Evolutionary conservation across 495 filamentous ascomycete species (phyloP).

Genomic region (Letharia lupina): DNA sequence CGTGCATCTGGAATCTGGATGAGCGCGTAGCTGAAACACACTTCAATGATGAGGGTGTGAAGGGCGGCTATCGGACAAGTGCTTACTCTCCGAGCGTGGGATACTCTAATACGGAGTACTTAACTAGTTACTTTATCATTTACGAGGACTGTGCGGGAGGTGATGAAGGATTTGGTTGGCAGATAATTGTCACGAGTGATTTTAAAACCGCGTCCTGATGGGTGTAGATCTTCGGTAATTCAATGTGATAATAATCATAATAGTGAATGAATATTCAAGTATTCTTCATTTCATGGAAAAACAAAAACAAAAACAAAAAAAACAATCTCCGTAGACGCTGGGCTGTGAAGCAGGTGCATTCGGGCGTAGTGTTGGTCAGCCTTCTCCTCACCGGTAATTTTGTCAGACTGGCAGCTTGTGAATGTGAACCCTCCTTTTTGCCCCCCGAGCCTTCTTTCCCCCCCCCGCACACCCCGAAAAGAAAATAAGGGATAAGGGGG

Average conservation of each 20-base stretch:
- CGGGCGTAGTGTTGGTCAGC: not conserved
- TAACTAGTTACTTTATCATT: not conserved
- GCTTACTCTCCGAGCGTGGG: not conserved
- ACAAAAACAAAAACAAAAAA: not conserved
- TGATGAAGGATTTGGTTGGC: not conserved
- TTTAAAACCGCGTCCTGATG: not conserved
- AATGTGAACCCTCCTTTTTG: not conserved
- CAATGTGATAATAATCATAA: not conserved
- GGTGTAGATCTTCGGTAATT: not conserved
- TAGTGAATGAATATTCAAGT: not conserved
- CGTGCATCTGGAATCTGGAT: not conserved
- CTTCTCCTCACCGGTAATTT: not conserved
- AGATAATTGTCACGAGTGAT: not conserved
- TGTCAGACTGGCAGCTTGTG: too few relatives aligned
- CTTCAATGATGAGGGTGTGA: too few relatives aligned
- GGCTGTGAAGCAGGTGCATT: not conserved
- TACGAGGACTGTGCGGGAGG: not conserved
- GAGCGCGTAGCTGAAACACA: slow-evolving; percentile 6
- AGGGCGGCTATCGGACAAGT: slow-evolving; percentile 6
- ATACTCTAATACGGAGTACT: too few relatives aligned
- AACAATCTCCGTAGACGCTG: slow-evolving; percentile 3
- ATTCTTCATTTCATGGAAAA: not conserved
- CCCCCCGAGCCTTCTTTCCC: not conserved
- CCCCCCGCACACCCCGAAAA: not conserved
- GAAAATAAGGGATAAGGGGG: too few relatives aligned